Evolutionary conservation across 495 filamentous ascomycete species (phyloP).

Genomic region (Aspergillus heteromorphus): DNA sequence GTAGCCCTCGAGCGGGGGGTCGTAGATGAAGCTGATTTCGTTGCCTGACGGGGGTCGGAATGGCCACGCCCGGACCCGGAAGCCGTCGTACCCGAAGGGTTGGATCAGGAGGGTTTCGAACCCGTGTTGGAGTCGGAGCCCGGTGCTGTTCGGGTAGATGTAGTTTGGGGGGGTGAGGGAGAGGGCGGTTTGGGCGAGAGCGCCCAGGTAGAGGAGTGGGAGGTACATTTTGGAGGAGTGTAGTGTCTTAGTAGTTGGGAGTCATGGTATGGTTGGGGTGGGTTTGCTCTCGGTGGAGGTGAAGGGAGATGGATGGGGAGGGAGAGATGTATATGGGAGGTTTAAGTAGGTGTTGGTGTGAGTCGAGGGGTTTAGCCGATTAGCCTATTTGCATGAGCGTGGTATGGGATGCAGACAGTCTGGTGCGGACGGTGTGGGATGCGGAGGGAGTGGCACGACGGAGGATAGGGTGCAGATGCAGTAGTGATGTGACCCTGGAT

Average conservation of each 20-base stretch:
- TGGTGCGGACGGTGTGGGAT: background rate
- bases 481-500: background rate
- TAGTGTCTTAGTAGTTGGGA: no score
- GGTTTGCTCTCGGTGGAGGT: no score
- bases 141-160: slow-evolving; percentile 18
- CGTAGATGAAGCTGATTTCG: slow-evolving; percentile 25
- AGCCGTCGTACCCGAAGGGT: slow-evolving; percentile 28
- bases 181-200: background rate
- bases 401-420: background rate
- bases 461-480: no score
- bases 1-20: slow-evolving; percentile 26
- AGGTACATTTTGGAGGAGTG: background rate
- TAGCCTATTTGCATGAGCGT: background rate
- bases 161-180: slow-evolving; percentile 2
- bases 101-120: slow-evolving; percentile 27
- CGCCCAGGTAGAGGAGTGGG: background rate
- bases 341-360: no score
- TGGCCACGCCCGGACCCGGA: slow-evolving; percentile 27
- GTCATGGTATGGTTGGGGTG: no score
- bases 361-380: background rate
- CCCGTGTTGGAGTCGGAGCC: slow-evolving; percentile 25
- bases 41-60: slow-evolving; percentile 22
- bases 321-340: background rate
- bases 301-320: no score
- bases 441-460: background rate